Conservation (phyloP, 345 rosid genomes). For the Arabidopsis suecica region DNA sequence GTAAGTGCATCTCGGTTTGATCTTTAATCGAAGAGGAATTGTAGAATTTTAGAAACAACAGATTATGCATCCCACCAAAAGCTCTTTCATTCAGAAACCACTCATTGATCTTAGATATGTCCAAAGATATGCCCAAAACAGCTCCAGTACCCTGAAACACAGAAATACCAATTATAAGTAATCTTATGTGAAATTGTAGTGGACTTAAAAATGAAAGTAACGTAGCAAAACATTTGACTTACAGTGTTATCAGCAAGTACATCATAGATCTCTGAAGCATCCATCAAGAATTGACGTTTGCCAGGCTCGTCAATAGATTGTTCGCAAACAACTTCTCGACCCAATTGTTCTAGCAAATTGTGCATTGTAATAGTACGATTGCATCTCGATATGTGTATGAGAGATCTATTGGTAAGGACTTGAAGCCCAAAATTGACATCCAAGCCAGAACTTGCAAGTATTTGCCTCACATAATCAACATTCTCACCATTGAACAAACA, state of each 20-base stretch:
- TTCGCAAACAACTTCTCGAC: constrained; percentile 34
- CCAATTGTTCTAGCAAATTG: constrained; percentile 44
- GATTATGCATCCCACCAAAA: constrained; percentile 40
- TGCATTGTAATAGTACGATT: constrained; percentile 33
- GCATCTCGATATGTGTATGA: constrained; percentile 20
- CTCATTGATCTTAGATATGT: constrained; percentile 17
- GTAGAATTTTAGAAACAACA: constrained; percentile 37
- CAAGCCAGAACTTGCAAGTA: constrained; percentile 24
- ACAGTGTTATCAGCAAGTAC: constrained; percentile 39
- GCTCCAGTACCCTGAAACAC: constrained; percentile 39
- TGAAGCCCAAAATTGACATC: constrained; percentile 24
- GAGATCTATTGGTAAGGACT: constrained; percentile 37
- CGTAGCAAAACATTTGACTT: neutral
- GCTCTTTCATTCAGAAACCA: constrained; percentile 4
- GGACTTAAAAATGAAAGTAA: neutral
- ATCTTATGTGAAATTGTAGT: neutral
- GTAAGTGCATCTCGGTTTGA: constrained; percentile 6
- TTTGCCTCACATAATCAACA: constrained; percentile 1
- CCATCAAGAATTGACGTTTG: constrained; percentile 40
- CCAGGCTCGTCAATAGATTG: constrained; percentile 32
- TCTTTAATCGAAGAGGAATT: neutral
- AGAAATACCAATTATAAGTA: neutral
- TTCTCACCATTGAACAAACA: constrained; percentile 40
- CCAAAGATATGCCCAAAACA: constrained; percentile 39
- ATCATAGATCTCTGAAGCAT: constrained; percentile 35